Conservation (phyloP, 2,329 filamentous ascomycete species). For the Trichothecium roseum region DNA sequence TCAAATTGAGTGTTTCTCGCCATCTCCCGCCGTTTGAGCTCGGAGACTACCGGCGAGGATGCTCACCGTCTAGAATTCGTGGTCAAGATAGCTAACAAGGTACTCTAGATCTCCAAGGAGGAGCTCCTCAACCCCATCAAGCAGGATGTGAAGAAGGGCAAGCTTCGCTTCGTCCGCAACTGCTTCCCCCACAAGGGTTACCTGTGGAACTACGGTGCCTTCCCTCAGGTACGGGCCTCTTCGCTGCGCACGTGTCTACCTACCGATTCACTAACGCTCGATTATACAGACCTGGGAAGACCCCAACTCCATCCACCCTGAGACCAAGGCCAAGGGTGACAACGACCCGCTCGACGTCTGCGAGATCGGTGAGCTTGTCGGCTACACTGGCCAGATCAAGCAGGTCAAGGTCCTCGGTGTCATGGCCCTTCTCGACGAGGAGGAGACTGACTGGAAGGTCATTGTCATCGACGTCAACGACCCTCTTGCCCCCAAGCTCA, state of each 20-base stretch:
- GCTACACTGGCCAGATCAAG: conserved; percentile 93
- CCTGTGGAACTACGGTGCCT: conserved; percentile 99
- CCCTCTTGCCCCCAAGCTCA: conserved; percentile 88
- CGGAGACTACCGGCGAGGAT: no score
- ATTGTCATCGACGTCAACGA: conserved; percentile 99
- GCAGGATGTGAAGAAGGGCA: conserved; percentile 99
- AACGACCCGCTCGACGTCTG: conserved; percentile 99
- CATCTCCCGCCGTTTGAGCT: no score
- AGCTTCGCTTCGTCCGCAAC: conserved; percentile 98
- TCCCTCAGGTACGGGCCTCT: conserved; percentile 67
- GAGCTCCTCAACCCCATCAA: conserved; percentile 98
- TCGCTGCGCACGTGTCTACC: not conserved
- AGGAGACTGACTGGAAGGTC: conserved; percentile 99
- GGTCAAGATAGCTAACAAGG: not conserved
- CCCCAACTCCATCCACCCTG: conserved; percentile 87
- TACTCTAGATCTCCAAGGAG: conserved; percentile 84
- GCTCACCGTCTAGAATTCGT: no score
- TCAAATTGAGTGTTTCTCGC: not conserved
- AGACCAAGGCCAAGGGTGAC: conserved; percentile 99
- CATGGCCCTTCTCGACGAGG: conserved; percentile 98
- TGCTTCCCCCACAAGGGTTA: conserved; percentile 99
- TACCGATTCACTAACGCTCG: conserved; percentile 6
- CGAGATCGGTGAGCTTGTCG: conserved; percentile 97
- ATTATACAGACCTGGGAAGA: conserved; percentile 86
- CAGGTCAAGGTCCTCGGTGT: conserved; percentile 99